These are phyloP conservation scores for Pisolithus albus DNA, from an alignment of 768 basidiomycete genomes.

Conservation along the genomic window DNA sequence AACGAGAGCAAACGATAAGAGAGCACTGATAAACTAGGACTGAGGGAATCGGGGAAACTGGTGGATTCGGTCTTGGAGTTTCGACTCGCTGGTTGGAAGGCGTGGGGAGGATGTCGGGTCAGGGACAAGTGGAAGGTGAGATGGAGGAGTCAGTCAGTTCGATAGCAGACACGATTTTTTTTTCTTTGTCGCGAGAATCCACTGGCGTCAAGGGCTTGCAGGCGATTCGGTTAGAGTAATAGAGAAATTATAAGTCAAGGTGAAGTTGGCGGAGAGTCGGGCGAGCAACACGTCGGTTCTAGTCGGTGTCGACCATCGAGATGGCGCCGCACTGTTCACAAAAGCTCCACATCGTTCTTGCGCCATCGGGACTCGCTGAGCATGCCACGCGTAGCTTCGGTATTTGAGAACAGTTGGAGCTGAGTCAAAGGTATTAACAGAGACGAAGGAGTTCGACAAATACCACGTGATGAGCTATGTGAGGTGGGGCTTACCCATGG, in stretches of 20 bases:
- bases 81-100: slow-evolving; percentile 11
- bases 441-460: slow-evolving; percentile 8
- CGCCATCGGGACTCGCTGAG: slow-evolving; percentile 59
- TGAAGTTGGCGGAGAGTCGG: slow-evolving; percentile 6
- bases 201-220: slow-evolving; percentile 9
- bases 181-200: slow-evolving; percentile 12
- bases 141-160: slow-evolving; percentile 17
- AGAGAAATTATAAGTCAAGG: slow-evolving; percentile 22
- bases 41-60: slow-evolving; percentile 13
- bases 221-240: slow-evolving; percentile 25
- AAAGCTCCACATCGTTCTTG: slow-evolving; percentile 77
- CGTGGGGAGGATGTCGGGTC: slow-evolving; percentile 2
- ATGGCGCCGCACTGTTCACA: slow-evolving; percentile 87
- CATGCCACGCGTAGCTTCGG: slow-evolving; percentile 80
- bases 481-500: slow-evolving; percentile 53
- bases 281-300: slow-evolving; percentile 6
- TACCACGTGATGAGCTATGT: slow-evolving; percentile 8
- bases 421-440: slow-evolving; percentile 19
- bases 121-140: slow-evolving; percentile 6
- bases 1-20: not conserved
- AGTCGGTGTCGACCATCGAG: slow-evolving; percentile 79
- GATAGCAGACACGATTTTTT: slow-evolving; percentile 17
- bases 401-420: slow-evolving; percentile 68
- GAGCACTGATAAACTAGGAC: slow-evolving; percentile 12
- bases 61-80: slow-evolving; percentile 11